Conservation (phyloP, 495 filamentous ascomycete species). For the Aspergillus cristatus region DNA sequence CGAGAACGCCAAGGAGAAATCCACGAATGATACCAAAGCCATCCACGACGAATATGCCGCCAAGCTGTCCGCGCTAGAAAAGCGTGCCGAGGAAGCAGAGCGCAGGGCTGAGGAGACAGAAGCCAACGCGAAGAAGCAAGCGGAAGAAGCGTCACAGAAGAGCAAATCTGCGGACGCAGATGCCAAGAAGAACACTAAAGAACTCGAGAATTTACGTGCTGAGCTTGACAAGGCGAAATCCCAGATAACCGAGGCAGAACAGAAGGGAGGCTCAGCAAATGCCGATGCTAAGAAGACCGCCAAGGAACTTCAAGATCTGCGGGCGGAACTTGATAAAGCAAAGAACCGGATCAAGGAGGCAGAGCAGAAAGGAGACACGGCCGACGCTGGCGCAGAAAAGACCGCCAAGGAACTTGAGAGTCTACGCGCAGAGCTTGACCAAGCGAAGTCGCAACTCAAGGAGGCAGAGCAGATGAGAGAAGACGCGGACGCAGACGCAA, state of each 20-base stretch:
- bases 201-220: slow-evolving; percentile 14
- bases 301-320: too few relatives aligned
- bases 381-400: too few relatives aligned
- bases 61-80: slow-evolving; percentile 40
- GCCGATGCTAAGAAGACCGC: too few relatives aligned
- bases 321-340: too few relatives aligned
- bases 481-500: too few relatives aligned
- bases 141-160: neutral
- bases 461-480: neutral
- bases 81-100: slow-evolving; percentile 38
- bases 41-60: slow-evolving; percentile 45
- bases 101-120: slow-evolving; percentile 25
- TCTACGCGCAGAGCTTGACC: too few relatives aligned
- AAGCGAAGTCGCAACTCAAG: slow-evolving; percentile 1
- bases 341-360: too few relatives aligned
- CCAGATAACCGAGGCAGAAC: too few relatives aligned
- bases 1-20: slow-evolving; percentile 42
- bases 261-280: too few relatives aligned
- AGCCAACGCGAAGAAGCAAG: slow-evolving; percentile 5
- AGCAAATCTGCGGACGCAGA: too few relatives aligned
- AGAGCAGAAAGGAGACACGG: too few relatives aligned
- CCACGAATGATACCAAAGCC: slow-evolving; percentile 46
- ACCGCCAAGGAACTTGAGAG: too few relatives aligned
- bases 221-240: slow-evolving; percentile 11
- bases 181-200: slow-evolving; percentile 9